Base-by-base conservation (phyloP, 1,284 basidiomycete genomes). In the Coriolopsis trogii region DNA sequence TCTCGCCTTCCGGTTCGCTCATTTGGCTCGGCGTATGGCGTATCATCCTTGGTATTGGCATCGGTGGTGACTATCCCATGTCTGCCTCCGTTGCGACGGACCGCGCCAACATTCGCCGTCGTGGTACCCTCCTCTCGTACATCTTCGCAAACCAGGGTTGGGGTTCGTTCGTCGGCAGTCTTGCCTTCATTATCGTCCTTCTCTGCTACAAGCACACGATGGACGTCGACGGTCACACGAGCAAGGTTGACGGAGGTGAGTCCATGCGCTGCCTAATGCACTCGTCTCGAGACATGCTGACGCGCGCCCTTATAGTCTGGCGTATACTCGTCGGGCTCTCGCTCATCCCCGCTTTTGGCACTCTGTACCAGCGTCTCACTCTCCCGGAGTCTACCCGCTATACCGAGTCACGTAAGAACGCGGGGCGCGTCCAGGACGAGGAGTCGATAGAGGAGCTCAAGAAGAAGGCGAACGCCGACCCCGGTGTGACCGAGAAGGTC, bases 41-140 rank as follows among this genome's bases (percentile, higher is more conserved):
- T 25, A 87, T 89, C 49, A 64, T 91, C 16, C 81, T 90, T 40
- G 88, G 87, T 0, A 71, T 90, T 16, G 88, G 87, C 28, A 87
- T 93, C 5, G 91, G 91, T 23, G 91, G 89, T 23, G 91, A 93
- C 69, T 92, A 92, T 66, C 90, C 90, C 12, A 87, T 91, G 85
- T 83, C 79, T 6, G 85, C 86, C 3, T 80, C 80, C n/a, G 72
- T 88, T 50, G 80, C 84, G 3, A 79, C 77, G n/a, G 90, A 92
- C 63, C 80, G 87, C 18, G 75, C 89, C 2, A 81, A 81, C 55
- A 67, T 90, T 20, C 76, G 81, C 37, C 87, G 88, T 49, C 80
- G 90, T 23, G 89, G 89, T 6, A 85, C 85, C 1, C 77, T 92
- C 69, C 77, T 91, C 30, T 74, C 82, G 9, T 89, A 88, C 63